phyloP scores from a whole-genome alignment of 2,329 filamentous ascomycete species.

The Emergomyces africanus region DNA sequence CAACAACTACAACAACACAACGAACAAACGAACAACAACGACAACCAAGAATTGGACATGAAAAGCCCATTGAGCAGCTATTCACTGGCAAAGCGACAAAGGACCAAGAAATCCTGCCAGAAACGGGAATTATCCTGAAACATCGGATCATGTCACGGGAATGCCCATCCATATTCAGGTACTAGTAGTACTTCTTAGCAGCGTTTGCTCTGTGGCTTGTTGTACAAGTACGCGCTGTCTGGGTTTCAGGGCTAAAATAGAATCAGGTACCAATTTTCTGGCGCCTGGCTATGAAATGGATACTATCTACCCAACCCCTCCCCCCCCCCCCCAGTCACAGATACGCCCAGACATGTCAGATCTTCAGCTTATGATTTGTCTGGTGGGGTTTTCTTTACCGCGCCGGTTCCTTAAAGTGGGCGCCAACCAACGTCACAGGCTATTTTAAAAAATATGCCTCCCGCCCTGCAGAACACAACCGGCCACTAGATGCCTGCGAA shows the following conservation, averaged over 20 bases:
- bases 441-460: not conserved
- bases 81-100: not conserved
- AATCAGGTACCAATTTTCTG: not conserved
- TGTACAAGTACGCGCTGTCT: not conserved
- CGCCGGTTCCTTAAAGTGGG: not conserved
- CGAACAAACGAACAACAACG: not conserved
- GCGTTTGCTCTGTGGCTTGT: too few relatives aligned
- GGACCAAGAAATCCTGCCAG: not conserved
- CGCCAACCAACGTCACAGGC: not conserved
- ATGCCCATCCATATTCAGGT: not conserved
- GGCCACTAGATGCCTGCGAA: not conserved
- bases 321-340: not conserved
- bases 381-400: not conserved
- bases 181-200: too few relatives aligned
- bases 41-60: not conserved
- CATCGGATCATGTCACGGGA: not conserved
- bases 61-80: not conserved
- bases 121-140: not conserved
- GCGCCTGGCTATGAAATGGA: not conserved
- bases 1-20: not conserved
- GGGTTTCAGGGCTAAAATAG: not conserved
- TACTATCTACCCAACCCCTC: not conserved
- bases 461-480: not conserved
- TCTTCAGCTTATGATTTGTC: not conserved
- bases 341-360: not conserved